phyloP scores from a whole-genome alignment of 768 basidiomycete genomes.

The Rhizopogon vulgaris region DNA sequence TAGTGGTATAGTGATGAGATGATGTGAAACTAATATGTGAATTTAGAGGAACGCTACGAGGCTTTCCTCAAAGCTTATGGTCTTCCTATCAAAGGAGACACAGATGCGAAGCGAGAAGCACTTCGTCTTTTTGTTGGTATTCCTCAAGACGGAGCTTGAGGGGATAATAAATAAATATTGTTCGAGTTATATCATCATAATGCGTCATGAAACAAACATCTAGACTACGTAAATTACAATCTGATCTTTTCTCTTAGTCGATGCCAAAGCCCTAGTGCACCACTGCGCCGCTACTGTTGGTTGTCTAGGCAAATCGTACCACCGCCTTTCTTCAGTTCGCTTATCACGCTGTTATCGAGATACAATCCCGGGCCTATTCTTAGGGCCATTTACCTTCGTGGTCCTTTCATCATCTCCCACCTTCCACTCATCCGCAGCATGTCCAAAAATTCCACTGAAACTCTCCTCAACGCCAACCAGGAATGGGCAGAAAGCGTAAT shows the following conservation, averaged over 20 bases:
- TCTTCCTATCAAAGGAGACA: slow-evolving; percentile 32
- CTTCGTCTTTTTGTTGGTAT: slow-evolving; percentile 32
- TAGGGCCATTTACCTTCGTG: neutral
- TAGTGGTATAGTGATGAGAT: neutral
- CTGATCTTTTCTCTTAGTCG: too few species aligned
- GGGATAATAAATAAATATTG: too few species aligned
- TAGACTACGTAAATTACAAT: too few species aligned
- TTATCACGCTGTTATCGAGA: neutral
- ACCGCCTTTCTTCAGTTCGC: neutral
- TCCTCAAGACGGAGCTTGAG: slow-evolving; percentile 16
- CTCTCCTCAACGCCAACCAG: slow-evolving; percentile 46
- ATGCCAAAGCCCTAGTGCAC: too few species aligned
- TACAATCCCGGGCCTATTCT: neutral
- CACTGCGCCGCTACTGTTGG: too few species aligned
- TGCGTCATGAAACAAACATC: too few species aligned
- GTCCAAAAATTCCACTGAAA: neutral
- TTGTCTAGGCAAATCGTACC: too few species aligned
- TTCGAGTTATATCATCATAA: too few species aligned
- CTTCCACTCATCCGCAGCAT: neutral
- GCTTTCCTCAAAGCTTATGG: slow-evolving; percentile 29
- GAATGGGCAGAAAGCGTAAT: slow-evolving; percentile 66
- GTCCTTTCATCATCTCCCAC: too few species aligned
- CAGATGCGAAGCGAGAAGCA: slow-evolving; percentile 32
- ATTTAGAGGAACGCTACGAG: slow-evolving; percentile 37
- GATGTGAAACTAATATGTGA: neutral